Evolutionary conservation across 2,329 filamentous ascomycete genomes (phyloP).

Genomic region (Acephala macrosclerotiorum): DNA sequence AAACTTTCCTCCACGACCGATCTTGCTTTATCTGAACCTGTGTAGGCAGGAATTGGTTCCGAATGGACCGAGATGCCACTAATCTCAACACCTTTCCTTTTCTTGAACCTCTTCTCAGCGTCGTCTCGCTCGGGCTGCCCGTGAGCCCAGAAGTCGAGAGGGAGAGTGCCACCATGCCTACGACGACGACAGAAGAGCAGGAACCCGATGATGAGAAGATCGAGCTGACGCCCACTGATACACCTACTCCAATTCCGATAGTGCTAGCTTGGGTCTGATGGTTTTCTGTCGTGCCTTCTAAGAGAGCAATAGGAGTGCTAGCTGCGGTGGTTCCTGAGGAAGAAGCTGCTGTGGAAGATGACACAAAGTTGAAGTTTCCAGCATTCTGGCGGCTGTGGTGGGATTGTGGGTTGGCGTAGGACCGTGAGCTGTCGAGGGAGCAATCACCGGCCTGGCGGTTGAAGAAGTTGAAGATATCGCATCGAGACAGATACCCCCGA

Average conservation of each 20-base stretch:
- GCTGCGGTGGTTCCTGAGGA: not conserved
- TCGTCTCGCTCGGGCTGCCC: not conserved
- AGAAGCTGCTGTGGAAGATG: not conserved
- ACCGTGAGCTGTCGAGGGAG: no score
- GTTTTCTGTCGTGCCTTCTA: not conserved
- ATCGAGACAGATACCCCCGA: not conserved
- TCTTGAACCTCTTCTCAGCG: not conserved
- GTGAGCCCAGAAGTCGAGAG: constrained; percentile 7
- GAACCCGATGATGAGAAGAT: not conserved
- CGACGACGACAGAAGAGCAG: not conserved
- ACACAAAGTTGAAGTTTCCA: no score
- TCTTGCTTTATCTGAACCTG: not conserved
- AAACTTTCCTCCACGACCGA: no score
- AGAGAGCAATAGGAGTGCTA: not conserved
- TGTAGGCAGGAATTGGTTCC: not conserved
- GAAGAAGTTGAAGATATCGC: not conserved
- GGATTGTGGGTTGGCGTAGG: no score
- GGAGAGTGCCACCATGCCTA: not conserved
- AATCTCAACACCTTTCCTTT: not conserved
- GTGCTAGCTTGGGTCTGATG: not conserved
- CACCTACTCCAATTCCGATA: not conserved
- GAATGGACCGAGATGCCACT: not conserved
- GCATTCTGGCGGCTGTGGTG: not conserved
- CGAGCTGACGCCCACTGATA: not conserved
- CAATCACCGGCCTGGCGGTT: no score